These are phyloP conservation scores for Solanum lignicaule DNA, from an alignment of 257 asterid genomes.

Conservation along the genomic window DNA sequence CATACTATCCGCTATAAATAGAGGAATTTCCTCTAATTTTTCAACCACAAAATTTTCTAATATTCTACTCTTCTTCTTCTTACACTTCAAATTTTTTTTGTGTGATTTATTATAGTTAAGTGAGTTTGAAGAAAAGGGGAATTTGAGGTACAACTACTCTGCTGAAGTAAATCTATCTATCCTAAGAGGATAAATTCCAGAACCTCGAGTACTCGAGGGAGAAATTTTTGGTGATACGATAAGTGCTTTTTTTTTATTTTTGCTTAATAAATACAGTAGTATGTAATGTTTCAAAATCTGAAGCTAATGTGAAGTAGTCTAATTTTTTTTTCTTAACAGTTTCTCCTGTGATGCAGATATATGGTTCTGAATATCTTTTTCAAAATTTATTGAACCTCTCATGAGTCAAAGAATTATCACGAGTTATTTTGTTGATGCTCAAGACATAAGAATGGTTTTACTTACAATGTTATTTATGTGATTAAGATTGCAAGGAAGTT, in stretches of 20 bases:
- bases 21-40: too few relatives aligned
- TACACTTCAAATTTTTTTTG: not conserved
- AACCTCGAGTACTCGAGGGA: not conserved
- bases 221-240: not conserved
- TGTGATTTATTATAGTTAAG: not conserved
- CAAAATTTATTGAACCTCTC: not conserved
- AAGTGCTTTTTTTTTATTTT: too few relatives aligned
- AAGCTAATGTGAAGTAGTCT: not conserved
- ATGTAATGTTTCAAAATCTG: not conserved
- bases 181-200: not conserved
- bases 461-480: not conserved
- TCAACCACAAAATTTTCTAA: not conserved
- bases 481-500: not conserved
- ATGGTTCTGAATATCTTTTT: not conserved
- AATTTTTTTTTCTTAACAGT: not conserved
- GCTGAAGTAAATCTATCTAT: too few relatives aligned
- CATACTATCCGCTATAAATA: not conserved
- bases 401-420: not conserved
- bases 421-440: not conserved
- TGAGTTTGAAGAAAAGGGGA: too few relatives aligned
- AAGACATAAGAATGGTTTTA: not conserved
- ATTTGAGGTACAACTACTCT: not conserved
- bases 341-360: not conserved
- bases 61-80: not conserved
- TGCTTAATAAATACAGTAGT: not conserved